A percentile compares a stretch with the other conserved stretches of the same genome.
Evolutionary conservation across 169 alveolate species (phyloP).

Genomic region (Plasmodium adleri): DNA sequence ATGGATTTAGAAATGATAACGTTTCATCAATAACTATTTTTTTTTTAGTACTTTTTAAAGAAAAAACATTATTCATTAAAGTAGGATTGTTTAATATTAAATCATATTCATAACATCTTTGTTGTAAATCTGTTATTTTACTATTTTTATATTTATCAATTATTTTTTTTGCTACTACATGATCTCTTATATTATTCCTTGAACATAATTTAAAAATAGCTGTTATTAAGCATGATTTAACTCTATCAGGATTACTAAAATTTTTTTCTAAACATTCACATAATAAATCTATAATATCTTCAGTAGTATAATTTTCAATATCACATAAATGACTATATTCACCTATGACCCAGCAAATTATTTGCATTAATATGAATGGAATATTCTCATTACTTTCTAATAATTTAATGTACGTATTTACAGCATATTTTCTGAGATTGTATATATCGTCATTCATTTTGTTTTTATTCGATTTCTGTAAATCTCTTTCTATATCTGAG

Average conservation of each 20-base stretch:
- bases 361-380: constrained; percentile 73
- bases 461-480: constrained; percentile 4
- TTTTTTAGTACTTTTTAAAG: constrained; percentile 12
- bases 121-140: constrained; percentile 54
- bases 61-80: constrained; percentile 58
- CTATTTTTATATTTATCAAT: constrained; percentile 72
- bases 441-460: constrained; percentile 42
- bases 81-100: constrained; percentile 60
- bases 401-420: constrained; percentile 61
- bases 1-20: constrained; percentile 59
- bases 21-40: constrained; percentile 51
- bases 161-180: constrained; percentile 59
- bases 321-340: constrained; percentile 72
- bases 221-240: constrained; percentile 67
- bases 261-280: constrained; percentile 73
- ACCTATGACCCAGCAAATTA: constrained; percentile 71
- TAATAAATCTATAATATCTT: constrained; percentile 70
- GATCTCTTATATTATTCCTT: constrained; percentile 57
- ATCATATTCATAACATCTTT: constrained; percentile 68
- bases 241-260: constrained; percentile 69
- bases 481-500: neutral
- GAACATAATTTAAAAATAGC: constrained; percentile 71
- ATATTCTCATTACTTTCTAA: constrained; percentile 67
- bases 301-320: constrained; percentile 60
- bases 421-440: constrained; percentile 73